Percentiles rank a stretch among this genome's conserved stretches.
Evolutionary conservation across 352 stramenopile genomes (phyloP).

Genomic region (Phytophthora cactorum): DNA sequence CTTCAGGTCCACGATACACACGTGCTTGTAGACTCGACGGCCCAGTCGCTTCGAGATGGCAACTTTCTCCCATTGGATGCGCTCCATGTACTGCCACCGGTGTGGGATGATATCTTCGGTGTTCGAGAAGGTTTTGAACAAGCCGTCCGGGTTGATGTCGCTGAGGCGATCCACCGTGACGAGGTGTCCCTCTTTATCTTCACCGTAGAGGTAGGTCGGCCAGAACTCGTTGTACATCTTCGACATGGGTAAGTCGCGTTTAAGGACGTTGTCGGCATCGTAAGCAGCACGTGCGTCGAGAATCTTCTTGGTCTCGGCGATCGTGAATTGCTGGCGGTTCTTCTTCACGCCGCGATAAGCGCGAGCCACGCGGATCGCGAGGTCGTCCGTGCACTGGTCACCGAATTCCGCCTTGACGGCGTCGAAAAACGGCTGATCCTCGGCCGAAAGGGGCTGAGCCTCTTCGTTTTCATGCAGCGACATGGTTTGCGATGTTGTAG

Average conservation of each 20-base stretch:
- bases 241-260: constrained; percentile 53
- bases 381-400: constrained; percentile 63
- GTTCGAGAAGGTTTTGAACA: constrained; percentile 63
- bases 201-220: constrained; percentile 67
- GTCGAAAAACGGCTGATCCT: constrained; percentile 68
- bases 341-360: constrained; percentile 74
- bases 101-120: constrained; percentile 68
- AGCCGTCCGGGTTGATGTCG: constrained; percentile 69
- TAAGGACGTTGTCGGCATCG: constrained; percentile 58
- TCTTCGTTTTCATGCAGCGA: constrained; percentile 54
- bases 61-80: constrained; percentile 78
- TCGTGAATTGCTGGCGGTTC: constrained; percentile 67
- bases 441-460: constrained; percentile 45
- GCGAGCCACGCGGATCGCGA: constrained; percentile 63
- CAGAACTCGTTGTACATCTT: constrained; percentile 77
- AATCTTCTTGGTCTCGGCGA: constrained; percentile 69
- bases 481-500: constrained; percentile 23
- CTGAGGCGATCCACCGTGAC: constrained; percentile 70
- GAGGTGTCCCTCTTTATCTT: constrained; percentile 76
- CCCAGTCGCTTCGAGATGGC: constrained; percentile 70
- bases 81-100: constrained; percentile 81
- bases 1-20: constrained; percentile 83
- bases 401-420: constrained; percentile 60
- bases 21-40: constrained; percentile 82
- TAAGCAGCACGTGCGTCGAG: constrained; percentile 57